Conservation (phyloP, 441 rosid genomes). For the Gossypium davidsonii region DNA sequence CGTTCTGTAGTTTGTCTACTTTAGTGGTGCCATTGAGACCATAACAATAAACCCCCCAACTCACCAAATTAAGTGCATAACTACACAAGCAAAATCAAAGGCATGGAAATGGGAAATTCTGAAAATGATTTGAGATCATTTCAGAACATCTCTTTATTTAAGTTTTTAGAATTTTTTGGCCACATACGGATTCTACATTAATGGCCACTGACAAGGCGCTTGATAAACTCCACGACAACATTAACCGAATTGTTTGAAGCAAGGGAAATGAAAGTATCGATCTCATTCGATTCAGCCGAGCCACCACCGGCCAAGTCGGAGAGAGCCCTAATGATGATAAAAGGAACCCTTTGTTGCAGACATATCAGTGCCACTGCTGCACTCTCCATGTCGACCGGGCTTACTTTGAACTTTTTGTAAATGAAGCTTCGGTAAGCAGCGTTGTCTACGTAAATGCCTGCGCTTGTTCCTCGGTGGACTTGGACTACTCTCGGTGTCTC, state of each 20-base stretch:
- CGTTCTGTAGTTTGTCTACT: no score
- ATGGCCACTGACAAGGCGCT: neutral
- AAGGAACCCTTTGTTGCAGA: neutral
- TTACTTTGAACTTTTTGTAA: neutral
- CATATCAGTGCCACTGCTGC: conserved; percentile 4
- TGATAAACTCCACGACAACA: conserved; percentile 1
- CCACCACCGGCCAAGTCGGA: conserved; percentile 13
- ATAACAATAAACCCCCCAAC: no score
- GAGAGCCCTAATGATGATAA: conserved; percentile 7
- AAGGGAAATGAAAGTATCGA: neutral
- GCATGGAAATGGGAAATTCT: no score
- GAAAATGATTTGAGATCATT: neutral
- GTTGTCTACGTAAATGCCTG: neutral
- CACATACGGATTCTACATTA: neutral
- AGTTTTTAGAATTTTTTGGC: neutral
- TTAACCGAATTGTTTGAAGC: neutral
- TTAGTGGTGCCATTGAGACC: no score
- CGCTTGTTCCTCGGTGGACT: conserved; percentile 1
- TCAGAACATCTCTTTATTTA: neutral
- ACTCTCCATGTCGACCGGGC: conserved; percentile 10
- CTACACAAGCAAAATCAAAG: no score
- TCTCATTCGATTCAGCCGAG: conserved; percentile 10
- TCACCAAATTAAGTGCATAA: no score
- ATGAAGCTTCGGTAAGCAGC: conserved; percentile 2
- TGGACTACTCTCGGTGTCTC: neutral